Percentiles rank a stretch among this genome's conserved stretches.
These are phyloP conservation scores for Heliocybe sulcata DNA, from an alignment of 1,284 basidiomycete species.

Conservation along the genomic window DNA sequence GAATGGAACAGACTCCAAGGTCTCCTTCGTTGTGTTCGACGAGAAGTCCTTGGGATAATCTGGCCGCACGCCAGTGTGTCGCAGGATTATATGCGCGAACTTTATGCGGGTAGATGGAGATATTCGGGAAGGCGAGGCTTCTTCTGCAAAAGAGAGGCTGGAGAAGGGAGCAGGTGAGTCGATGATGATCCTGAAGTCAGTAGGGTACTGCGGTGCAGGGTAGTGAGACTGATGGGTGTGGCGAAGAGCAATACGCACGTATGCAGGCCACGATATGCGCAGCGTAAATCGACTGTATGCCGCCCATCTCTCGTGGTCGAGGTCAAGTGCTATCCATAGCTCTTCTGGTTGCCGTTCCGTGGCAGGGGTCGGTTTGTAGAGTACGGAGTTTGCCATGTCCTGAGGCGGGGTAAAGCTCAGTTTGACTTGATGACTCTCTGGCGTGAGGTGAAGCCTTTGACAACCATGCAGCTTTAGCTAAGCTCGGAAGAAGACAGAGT, in stretches of 20 bases:
- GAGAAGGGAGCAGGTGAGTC: conserved; percentile 3
- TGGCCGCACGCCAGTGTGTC: conserved; percentile 37
- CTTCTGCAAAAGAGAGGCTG: neutral
- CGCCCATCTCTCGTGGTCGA: conserved; percentile 38
- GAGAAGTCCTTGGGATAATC: conserved; percentile 16
- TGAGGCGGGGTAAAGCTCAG: neutral
- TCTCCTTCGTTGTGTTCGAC: neutral
- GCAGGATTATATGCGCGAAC: conserved; percentile 47
- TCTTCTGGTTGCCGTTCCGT: conserved; percentile 43
- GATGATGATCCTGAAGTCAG: conserved; percentile 7
- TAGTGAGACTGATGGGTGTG: conserved; percentile 3
- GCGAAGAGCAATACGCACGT: conserved; percentile 33
- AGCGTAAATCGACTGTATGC: conserved; percentile 46
- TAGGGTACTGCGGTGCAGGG: conserved; percentile 5
- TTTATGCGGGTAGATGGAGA: conserved; percentile 28
- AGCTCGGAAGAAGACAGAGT: conserved; percentile 18
- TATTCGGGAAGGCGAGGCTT: neutral
- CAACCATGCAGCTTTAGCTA: neutral
- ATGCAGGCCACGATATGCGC: conserved; percentile 60
- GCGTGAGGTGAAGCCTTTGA: neutral
- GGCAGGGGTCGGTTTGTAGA: too few relatives aligned
- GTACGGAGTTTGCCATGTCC: neutral
- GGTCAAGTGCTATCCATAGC: conserved; percentile 46
- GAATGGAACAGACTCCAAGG: conserved; percentile 31
- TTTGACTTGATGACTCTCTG: neutral